Evolutionary conservation across 164 flowering plant species (phyloP).

Genomic region (Dillenia turbinata): DNA sequence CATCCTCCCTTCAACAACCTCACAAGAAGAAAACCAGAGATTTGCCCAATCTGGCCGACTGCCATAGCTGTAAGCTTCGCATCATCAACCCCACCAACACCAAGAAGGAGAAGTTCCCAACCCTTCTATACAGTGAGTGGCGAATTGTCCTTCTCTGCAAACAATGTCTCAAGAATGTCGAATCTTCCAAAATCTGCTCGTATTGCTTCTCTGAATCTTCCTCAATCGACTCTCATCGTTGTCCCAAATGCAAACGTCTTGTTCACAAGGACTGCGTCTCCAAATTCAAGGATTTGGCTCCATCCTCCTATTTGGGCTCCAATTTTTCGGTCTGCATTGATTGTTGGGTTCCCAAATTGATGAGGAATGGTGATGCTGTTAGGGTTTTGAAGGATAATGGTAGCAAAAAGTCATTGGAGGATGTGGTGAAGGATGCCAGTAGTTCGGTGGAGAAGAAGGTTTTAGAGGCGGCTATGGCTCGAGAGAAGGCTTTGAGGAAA

Average conservation of each 20-base stretch:
- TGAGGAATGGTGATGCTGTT: slow-evolving; percentile 12
- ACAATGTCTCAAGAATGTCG: slow-evolving; percentile 32
- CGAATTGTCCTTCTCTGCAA: slow-evolving; percentile 66
- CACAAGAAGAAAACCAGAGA: slow-evolving; percentile 36
- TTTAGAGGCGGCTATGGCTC: slow-evolving; percentile 27
- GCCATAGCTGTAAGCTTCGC: slow-evolving; percentile 49
- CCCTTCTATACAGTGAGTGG: slow-evolving; percentile 60
- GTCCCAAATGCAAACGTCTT: slow-evolving; percentile 30
- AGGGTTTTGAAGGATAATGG: slow-evolving; percentile 1
- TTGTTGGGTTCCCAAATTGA: slow-evolving; percentile 63
- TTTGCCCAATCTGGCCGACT: slow-evolving; percentile 47
- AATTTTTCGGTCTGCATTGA: slow-evolving; percentile 50
- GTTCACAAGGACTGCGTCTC: slow-evolving; percentile 43
- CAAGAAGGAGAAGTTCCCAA: slow-evolving; percentile 37
- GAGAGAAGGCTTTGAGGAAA: slow-evolving; percentile 29
- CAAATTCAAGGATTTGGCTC: slow-evolving; percentile 16
- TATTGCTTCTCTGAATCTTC: slow-evolving; percentile 43
- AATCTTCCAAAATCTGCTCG: slow-evolving; percentile 46
- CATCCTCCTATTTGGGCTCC: slow-evolving; percentile 22
- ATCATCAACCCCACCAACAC: slow-evolving; percentile 16
- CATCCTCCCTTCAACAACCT: background rate
- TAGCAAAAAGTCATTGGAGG: slow-evolving; percentile 18
- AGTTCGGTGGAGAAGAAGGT: slow-evolving; percentile 24
- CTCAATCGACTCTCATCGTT: slow-evolving; percentile 16
- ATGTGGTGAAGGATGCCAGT: slow-evolving; percentile 33